Percentiles rank a stretch among this genome's conserved stretches.
These are phyloP conservation scores for Camellia lanceoleosa DNA, from an alignment of 148 eudicot genomes.

Conservation along the genomic window DNA sequence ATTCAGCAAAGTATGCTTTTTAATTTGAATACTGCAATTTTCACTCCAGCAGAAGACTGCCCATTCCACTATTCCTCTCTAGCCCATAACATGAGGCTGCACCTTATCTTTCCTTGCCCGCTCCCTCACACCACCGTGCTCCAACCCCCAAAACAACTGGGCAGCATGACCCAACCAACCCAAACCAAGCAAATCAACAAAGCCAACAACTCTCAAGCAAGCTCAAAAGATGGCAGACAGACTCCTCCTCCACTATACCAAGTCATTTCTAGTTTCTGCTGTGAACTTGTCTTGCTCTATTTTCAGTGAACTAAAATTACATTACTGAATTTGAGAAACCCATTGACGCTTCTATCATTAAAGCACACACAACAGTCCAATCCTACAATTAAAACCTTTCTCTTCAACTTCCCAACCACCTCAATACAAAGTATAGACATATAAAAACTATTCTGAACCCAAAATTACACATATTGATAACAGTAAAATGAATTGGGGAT, in stretches of 20 bases:
- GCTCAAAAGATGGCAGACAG: not conserved
- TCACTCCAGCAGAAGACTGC: not conserved
- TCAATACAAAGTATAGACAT: not conserved
- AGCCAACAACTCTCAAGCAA: not conserved
- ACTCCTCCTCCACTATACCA: not conserved
- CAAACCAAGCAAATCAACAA: not conserved
- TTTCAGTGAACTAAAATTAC: not conserved
- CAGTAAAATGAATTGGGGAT: not conserved
- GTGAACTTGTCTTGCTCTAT: not conserved
- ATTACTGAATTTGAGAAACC: not conserved
- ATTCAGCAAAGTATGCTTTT: not conserved
- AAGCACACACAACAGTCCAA: not conserved
- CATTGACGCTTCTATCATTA: not conserved
- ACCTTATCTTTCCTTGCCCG: not conserved
- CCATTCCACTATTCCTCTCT: not conserved
- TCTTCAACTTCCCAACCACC: not conserved
- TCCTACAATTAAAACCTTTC: not conserved
- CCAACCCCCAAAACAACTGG: not conserved
- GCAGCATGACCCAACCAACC: not conserved
- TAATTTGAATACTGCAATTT: not conserved
- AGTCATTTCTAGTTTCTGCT: slow-evolving; percentile 1
- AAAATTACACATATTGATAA: too few relatives aligned
- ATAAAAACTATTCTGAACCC: not conserved
- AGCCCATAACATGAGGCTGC: not conserved
- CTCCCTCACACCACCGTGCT: not conserved